Base-by-base conservation (phyloP, 2,329 filamentous ascomycete genomes). In the Elsinoe arachidis region DNA sequence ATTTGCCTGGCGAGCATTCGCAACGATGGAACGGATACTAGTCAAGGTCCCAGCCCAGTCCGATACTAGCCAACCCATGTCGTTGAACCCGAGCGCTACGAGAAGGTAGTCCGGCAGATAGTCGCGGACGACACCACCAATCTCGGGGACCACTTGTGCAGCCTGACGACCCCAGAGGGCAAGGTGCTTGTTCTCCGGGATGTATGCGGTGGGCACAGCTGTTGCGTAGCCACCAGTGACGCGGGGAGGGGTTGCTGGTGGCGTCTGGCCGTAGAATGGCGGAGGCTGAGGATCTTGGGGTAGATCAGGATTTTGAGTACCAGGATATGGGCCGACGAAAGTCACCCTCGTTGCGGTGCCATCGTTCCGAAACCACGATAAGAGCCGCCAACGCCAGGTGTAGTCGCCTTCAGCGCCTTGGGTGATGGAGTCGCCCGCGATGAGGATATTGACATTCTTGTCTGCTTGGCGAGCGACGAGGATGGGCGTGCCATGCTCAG, bases 321-420 rank as follows among this genome's bases (percentile, higher is more conserved):
- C 72, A n/a, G 57, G 65, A 61, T 68, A 74, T 2, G 70, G 72
- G 10, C 73, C 73, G 11, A 69, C 68, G 51, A 73, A 71, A 11
- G 62, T 52, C 10, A 68, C 62, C 41, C 59, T 30, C 33, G 68
- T 54, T 15, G 19, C 52, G 3, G 55, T 33, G 21, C 26, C 26
- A 2, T 69, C 59, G 12, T 51, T 38, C 1, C 59, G 59, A 53
- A 74, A 66, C 73, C 73, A 76, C 49, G 74, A 57, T 67, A 69
- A 74, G 11, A 76, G 61, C 3, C 72, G 67, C 53, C 71, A 76
- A 7, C 73, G 67, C 74, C 73, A 76, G 9, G 73, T 76, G 54
- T 65, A 72, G 59, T 75, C 73, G 30, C 70, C 72, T 57, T 75
- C 71, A 21, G 60, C 44, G 33, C 63, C 64, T 19, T 64, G 63